Evolutionary conservation across 2,329 filamentous ascomycete species (phyloP), one percentile per base, ranked within the genome.

Genomic region (Cercospora zeae-maydis): DNA sequence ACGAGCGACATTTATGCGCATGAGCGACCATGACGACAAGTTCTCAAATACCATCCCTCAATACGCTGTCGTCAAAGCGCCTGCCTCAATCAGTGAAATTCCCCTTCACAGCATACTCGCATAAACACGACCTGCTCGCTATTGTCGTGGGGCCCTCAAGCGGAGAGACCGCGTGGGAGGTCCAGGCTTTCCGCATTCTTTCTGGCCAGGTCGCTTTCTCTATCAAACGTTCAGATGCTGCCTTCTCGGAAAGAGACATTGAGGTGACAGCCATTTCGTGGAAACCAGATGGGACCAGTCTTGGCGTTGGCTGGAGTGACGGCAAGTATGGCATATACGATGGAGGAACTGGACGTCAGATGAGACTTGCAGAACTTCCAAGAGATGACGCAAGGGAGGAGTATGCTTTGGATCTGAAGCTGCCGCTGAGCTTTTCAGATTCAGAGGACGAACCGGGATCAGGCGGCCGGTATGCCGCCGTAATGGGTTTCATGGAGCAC

Each of bases 291-390:
- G 80, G 77, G 65, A 71, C 47, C 70, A 77, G 68, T 45, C 83
- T 97, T 59, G 92, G 92, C 13, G 86, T 95, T 13, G 91, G 87
- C 51, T 96, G 91, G 87, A 91, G 85, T 69, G 91, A 96, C 78
- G 90, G 90, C 30, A 84, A 85, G 6, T 74, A 67, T 51, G 67
- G 70, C 73, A 21, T 79, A 71, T 42, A 76, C 75, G 73, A 77
- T 76, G 73, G 79, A 13, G 72, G 69, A 19, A 68, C 62, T 59
- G 73, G 73, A 10, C 60, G 67, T 42, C 64, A 68, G 54, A 64
- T 66, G 36, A 58, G 62, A 33, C 45, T 64, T 19, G 47, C 45
- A 4, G 62, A 61, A 14, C 58, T 64, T n/a, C 42, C 59, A 16
- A 36, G 37, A 1, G 54, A 55, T 11, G 55, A 34, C 11, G 7